Conservation (phyloP, 2,329 filamentous ascomycete genomes). For the Penicillium rolfsii region DNA sequence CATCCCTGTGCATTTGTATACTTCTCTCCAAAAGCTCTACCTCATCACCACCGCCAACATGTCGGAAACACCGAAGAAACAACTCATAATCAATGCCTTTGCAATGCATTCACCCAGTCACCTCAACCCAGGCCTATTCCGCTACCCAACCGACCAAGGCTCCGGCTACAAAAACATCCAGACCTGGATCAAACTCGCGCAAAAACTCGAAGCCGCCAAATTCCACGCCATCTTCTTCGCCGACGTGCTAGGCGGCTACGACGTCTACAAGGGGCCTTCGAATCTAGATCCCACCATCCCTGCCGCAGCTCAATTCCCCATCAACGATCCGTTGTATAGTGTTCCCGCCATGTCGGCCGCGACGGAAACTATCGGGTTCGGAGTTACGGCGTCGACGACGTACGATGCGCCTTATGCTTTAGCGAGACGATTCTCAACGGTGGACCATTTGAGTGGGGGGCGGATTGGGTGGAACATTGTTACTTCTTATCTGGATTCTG, state of each 20-base stretch:
- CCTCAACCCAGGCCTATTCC: slow-evolving; percentile 49
- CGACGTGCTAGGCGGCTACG: slow-evolving; percentile 53
- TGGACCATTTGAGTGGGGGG: slow-evolving; percentile 57
- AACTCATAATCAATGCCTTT: slow-evolving; percentile 54
- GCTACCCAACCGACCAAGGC: slow-evolving; percentile 42
- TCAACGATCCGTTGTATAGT: slow-evolving; percentile 48
- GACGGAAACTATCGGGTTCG: slow-evolving; percentile 54
- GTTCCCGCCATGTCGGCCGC: slow-evolving; percentile 53
- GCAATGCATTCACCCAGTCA: slow-evolving; percentile 54
- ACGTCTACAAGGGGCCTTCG: slow-evolving; percentile 50
- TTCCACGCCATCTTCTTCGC: slow-evolving; percentile 58
- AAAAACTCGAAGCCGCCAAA: slow-evolving; percentile 53
- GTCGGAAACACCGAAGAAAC: slow-evolving; percentile 34
- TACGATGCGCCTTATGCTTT: slow-evolving; percentile 60
- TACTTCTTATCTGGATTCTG: slow-evolving; percentile 53
- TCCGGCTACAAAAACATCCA: slow-evolving; percentile 46
- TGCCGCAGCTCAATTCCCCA: slow-evolving; percentile 48
- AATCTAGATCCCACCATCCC: slow-evolving; percentile 46
- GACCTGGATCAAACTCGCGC: slow-evolving; percentile 54
- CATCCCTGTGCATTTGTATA: background rate
- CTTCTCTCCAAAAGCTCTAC: background rate
- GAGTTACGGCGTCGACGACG: slow-evolving; percentile 58
- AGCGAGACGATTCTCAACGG: slow-evolving; percentile 57
- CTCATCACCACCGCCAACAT: slow-evolving; percentile 11
- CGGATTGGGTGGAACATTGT: slow-evolving; percentile 60